Percentiles rank a stretch among this genome's conserved stretches.
phyloP scores from a whole-genome alignment of 2,329 filamentous ascomycete genomes.

The Fusarium musae region DNA sequence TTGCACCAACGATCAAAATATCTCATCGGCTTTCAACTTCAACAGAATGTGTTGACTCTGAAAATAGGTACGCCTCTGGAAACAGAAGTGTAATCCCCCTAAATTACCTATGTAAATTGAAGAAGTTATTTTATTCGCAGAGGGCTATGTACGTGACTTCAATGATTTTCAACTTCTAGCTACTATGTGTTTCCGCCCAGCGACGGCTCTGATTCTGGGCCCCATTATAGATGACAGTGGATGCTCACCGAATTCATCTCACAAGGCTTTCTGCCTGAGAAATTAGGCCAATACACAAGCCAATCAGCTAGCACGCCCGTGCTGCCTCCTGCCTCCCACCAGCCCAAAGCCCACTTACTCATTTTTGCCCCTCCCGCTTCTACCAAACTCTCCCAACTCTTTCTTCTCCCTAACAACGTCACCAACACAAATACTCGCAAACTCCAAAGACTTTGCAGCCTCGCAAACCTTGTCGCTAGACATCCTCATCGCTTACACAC shows the following conservation, averaged over 20 bases:
- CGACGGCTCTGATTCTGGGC: constrained; percentile 1
- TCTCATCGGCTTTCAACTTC: not conserved
- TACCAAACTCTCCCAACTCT: constrained; percentile 16
- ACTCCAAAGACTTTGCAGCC: constrained; percentile 26
- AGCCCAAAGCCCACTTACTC: constrained; percentile 32
- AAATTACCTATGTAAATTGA: not conserved
- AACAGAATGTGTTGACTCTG: not conserved
- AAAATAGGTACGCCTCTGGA: not conserved
- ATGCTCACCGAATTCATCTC: constrained; percentile 25
- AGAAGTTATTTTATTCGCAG: not conserved
- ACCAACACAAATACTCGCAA: constrained; percentile 41
- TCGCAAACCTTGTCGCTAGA: constrained; percentile 38
- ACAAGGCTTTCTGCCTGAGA: constrained; percentile 12
- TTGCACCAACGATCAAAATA: not conserved
- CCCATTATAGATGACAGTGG: constrained; percentile 28
- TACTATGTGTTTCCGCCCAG: not conserved
- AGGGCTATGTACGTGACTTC: not conserved
- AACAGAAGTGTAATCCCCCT: not conserved
- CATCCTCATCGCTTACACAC: constrained; percentile 3
- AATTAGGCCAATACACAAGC: constrained; percentile 5
- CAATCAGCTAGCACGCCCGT: not conserved
- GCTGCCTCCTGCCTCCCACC: constrained; percentile 17
- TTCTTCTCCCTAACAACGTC: constrained; percentile 38
- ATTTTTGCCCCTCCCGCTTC: constrained; percentile 41
- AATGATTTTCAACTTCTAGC: not conserved